Evolutionary conservation across 148 eudicot species (phyloP).

Genomic region (Vaccinium macrocarpon): DNA sequence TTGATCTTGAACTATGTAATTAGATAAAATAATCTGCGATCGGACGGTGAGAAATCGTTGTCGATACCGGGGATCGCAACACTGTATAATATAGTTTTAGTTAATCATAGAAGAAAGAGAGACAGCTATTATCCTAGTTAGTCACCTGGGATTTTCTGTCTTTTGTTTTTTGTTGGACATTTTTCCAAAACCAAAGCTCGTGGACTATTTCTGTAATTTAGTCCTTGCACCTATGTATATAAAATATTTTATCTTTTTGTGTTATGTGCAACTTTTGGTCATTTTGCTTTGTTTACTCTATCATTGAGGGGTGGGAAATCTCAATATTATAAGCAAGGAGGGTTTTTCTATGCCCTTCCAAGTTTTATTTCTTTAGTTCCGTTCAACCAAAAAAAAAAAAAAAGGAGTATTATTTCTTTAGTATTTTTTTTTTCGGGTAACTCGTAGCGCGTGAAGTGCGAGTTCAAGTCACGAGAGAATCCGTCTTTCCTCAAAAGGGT

Average conservation of each 20-base stretch:
- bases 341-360: background rate
- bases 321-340: background rate
- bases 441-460: background rate
- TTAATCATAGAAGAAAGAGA: background rate
- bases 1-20: constrained; percentile 14
- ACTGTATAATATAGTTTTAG: background rate
- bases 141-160: constrained; percentile 24
- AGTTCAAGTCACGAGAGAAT: background rate
- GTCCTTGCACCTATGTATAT: background rate
- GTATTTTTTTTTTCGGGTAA: background rate
- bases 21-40: background rate
- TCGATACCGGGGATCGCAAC: constrained; percentile 13
- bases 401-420: background rate
- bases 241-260: constrained; percentile 2
- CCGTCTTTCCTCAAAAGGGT: background rate
- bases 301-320: background rate
- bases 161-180: constrained; percentile 11
- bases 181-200: constrained; percentile 28
- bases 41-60: constrained; percentile 3
- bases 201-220: constrained; percentile 30
- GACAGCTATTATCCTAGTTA: background rate
- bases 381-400: no score
- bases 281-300: background rate
- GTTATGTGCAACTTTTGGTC: background rate
- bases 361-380: no score